These are phyloP conservation scores for Sorghum bicolor DNA, from an alignment of 176 grass and related monocot genomes.

Conservation along the genomic window Sorghum_bicolor_NCBIv3 NC_012870.2:59837501-59838000, in stretches of 20 bases:
- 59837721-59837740: slow-evolving; percentile 36
- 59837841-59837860: slow-evolving; percentile 44
- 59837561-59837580: not conserved
- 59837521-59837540: slow-evolving; percentile 1
- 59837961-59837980: slow-evolving; percentile 35
- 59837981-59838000: slow-evolving; percentile 71
- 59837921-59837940: slow-evolving; percentile 41
- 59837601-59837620: not conserved
- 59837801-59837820: slow-evolving; percentile 43
- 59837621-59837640: slow-evolving; percentile 61
- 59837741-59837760: slow-evolving; percentile 50
- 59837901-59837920: slow-evolving; percentile 46
- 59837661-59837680: slow-evolving; percentile 79
- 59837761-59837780: slow-evolving; percentile 74
- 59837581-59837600: not conserved
- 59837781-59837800: slow-evolving; percentile 66
- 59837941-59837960: slow-evolving; percentile 19
- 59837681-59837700: slow-evolving; percentile 69
- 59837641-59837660: slow-evolving; percentile 93
- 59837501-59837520: not conserved
- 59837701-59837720: slow-evolving; percentile 63
- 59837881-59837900: slow-evolving; percentile 28
- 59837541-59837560: not conserved
- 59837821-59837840: slow-evolving; percentile 41
- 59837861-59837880: slow-evolving; percentile 27